These are phyloP conservation scores for Wickerhamiella pararugosa DNA, from an alignment of 1,139 yeast genomes.

Conservation along the genomic window DNA sequence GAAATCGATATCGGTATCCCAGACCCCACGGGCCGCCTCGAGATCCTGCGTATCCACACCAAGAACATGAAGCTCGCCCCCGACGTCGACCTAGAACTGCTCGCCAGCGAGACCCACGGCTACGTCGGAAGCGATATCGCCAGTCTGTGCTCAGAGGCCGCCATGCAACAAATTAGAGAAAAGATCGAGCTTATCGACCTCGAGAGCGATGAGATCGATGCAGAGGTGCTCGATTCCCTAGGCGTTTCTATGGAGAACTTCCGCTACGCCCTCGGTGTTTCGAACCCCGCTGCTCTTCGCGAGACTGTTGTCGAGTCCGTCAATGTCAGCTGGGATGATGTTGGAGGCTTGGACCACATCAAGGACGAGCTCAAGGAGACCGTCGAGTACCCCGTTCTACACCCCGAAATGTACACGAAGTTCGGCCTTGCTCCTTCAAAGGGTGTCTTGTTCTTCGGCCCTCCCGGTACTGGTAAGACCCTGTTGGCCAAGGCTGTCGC, in stretches of 20 bases:
- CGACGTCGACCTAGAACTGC: slow-evolving; percentile 88
- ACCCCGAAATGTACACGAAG: slow-evolving; percentile 96
- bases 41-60: slow-evolving; percentile 83
- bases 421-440: slow-evolving; percentile 95
- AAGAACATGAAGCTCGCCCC: slow-evolving; percentile 95
- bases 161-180: slow-evolving; percentile 96
- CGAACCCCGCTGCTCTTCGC: slow-evolving; percentile 97
- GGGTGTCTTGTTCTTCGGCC: slow-evolving; percentile 97
- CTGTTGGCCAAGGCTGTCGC: slow-evolving; percentile 96
- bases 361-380: slow-evolving; percentile 96
- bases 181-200: slow-evolving; percentile 97
- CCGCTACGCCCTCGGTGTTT: slow-evolving; percentile 92
- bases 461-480: slow-evolving; percentile 99
- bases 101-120: slow-evolving; percentile 89
- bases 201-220: slow-evolving; percentile 96
- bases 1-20: slow-evolving; percentile 99
- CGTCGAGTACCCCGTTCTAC: slow-evolving; percentile 95
- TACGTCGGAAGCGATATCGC: slow-evolving; percentile 94
- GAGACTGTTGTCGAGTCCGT: slow-evolving; percentile 98
- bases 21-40: slow-evolving; percentile 96
- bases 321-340: slow-evolving; percentile 96
- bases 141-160: slow-evolving; percentile 96
- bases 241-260: slow-evolving; percentile 99
- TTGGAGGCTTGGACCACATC: slow-evolving; percentile 90
- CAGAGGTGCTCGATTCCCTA: slow-evolving; percentile 87